Evolutionary conservation across 345 rosid species (phyloP).

Genomic region (Corchorus capsularis): DNA sequence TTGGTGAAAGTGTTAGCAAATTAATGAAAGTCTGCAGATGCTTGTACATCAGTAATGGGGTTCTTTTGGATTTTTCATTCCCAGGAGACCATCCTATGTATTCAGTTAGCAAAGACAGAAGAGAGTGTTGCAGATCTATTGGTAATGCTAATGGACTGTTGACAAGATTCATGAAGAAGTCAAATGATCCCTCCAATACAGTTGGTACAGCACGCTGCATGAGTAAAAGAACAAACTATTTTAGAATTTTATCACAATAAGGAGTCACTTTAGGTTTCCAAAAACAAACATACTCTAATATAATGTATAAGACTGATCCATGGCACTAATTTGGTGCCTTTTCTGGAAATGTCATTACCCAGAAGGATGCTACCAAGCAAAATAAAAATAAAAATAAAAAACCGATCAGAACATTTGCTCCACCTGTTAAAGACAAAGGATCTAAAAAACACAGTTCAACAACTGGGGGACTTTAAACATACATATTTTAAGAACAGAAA

Average conservation of each 20-base stretch:
- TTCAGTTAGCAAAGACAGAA: conserved; percentile 67
- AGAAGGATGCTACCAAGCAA: conserved; percentile 1
- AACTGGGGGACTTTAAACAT: conserved; percentile 1
- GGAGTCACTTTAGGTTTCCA: background rate
- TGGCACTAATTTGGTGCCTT: background rate
- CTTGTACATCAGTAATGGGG: conserved; percentile 76
- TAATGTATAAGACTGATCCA: conserved; percentile 1
- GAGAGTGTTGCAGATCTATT: conserved; percentile 54
- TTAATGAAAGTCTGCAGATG: conserved; percentile 62
- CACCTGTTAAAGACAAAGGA: background rate
- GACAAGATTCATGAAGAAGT: conserved; percentile 67
- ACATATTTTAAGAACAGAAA: conserved; percentile 20
- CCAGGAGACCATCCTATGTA: conserved; percentile 54
- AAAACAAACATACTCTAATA: background rate
- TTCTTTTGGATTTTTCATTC: conserved; percentile 43
- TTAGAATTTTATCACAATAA: background rate
- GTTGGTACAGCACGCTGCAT: conserved; percentile 68
- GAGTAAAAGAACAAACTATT: conserved; percentile 19
- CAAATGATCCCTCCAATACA: conserved; percentile 82
- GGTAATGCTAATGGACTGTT: conserved; percentile 55
- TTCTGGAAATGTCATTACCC: background rate
- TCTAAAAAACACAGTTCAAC: conserved; percentile 6
- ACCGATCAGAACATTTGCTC: background rate
- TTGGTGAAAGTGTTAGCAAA: conserved; percentile 62
- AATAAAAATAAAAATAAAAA: background rate